Evolutionary conservation across 495 filamentous ascomycete genomes (phyloP).

Genomic region (Neurospora sp.): DNA sequence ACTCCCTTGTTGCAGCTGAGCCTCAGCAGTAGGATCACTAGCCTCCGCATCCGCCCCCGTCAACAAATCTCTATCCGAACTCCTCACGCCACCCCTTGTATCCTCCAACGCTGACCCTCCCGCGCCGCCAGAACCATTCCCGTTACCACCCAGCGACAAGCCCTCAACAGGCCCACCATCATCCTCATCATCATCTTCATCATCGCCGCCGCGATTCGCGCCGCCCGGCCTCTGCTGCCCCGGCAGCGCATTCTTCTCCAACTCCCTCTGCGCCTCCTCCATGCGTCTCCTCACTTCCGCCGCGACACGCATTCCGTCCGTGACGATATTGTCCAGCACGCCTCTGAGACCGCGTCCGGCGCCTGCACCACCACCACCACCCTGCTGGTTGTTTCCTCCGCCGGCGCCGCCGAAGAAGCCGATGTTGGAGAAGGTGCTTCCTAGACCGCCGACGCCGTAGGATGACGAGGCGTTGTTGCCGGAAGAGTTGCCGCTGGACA

Average conservation of each 20-base stretch:
- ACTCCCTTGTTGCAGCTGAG: neutral
- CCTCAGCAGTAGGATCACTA: conserved; percentile 17
- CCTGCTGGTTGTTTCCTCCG: conserved; percentile 34
- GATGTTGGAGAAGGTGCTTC: conserved; percentile 72
- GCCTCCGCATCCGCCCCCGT: conserved; percentile 70
- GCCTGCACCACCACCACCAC: conserved; percentile 31
- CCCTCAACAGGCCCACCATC: conserved; percentile 16
- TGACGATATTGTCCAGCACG: conserved; percentile 93
- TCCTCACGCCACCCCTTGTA: conserved; percentile 54
- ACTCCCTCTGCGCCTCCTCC: conserved; percentile 82
- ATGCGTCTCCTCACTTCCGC: conserved; percentile 81
- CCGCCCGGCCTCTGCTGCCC: conserved; percentile 26
- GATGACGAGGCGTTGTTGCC: conserved; percentile 40
- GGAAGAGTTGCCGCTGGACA: conserved; percentile 12
- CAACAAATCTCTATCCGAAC: conserved; percentile 67
- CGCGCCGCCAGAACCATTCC: neutral
- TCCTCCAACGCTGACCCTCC: conserved; percentile 32
- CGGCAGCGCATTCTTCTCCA: conserved; percentile 63
- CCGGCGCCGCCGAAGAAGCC: conserved; percentile 34
- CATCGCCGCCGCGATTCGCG: conserved; percentile 48
- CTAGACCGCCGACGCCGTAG: conserved; percentile 34
- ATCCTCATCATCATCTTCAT: conserved; percentile 61
- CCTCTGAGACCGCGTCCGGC: conserved; percentile 76
- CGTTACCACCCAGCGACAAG: conserved; percentile 3
- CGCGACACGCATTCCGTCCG: conserved; percentile 90